Evolutionary conservation across 2,329 filamentous ascomycete genomes (phyloP), one percentile per base, ranked within the genome.

Genomic region (Curvularia eragrostidis): DNA sequence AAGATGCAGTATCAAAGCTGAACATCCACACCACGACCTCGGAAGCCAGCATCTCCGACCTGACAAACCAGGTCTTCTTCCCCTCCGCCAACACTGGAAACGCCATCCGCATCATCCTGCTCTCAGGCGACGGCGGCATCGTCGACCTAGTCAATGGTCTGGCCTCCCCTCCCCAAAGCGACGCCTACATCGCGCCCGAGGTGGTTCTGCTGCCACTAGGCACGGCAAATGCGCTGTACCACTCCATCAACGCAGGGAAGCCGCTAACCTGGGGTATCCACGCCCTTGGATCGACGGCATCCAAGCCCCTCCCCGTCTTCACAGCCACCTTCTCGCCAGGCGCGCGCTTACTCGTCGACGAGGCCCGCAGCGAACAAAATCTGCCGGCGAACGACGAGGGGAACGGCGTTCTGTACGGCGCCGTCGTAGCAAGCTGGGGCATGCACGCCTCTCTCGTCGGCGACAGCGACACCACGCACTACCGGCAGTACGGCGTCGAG

Each of bases 361-460:
- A 82, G 72, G 78, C 71, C 19, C 77, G 76, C 10, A 75, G 80
- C 32, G 81, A 83, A 53, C 72, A 73, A 38, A 59, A 65, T 7
- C 64, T 77, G 3, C 64, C 75, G 1, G 57, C 52, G 13, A 63
- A 67, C 26, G 21, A 60, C 0, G 66, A 48, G 54, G 72, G 65
- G 3, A 68, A 59, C 0, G 73, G 74, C 0, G 67, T 67, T 0
- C 68, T 84, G 2, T 85, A 90, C 68, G 93, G 92, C 24, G 90
- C 89, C 23, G 91, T 97, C 21, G 93, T 98, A 1, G 89, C 89
- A 43, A 95, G 90, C 75, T 96, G 96, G 84, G 94, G 91, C 19
- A 87, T 98, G 70, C 94, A 98, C 71, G 91, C 93, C 28, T 88
- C 89, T 41, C 83, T 98, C 3, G 92, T 98, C 21, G 93, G 91